Evolutionary conservation across 345 rosid genomes (phyloP).

Genomic region (Eutrema japonicum): DNA sequence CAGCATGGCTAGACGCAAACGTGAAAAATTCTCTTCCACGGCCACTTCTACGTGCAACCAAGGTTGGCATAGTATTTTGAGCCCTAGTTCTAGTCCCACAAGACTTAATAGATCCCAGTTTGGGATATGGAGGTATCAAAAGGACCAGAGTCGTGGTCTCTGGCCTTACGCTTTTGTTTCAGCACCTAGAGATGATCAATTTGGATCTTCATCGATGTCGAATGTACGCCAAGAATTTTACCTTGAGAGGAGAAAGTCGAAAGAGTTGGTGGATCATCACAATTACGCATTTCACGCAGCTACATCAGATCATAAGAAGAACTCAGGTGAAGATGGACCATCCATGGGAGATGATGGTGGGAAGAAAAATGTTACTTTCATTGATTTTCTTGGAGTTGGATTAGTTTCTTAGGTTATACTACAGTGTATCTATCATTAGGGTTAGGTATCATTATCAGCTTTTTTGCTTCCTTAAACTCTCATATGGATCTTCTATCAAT

Average conservation of each 20-base stretch:
- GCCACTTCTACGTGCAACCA: conserved; percentile 28
- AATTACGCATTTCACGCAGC: conserved; percentile 16
- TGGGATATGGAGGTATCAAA: conserved; percentile 45
- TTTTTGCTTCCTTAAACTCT: conserved; percentile 40
- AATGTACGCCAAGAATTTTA: conserved; percentile 8
- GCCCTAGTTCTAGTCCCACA: conserved; percentile 36
- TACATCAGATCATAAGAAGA: conserved; percentile 20
- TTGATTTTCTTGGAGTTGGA: conserved; percentile 72
- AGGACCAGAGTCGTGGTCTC: conserved; percentile 17
- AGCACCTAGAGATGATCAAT: conserved; percentile 16
- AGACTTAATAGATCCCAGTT: conserved; percentile 39
- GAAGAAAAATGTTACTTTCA: conserved; percentile 48
- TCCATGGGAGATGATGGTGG: conserved; percentile 35
- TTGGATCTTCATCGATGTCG: conserved; percentile 40
- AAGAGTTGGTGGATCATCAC: conserved; percentile 23
- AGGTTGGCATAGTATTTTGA: conserved; percentile 24
- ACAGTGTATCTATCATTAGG: conserved; percentile 42
- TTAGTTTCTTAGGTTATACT: conserved; percentile 41
- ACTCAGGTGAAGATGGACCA: conserved; percentile 34
- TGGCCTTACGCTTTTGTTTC: conserved; percentile 38
- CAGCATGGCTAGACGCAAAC: conserved; percentile 62
- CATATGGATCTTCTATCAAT: conserved; percentile 32
- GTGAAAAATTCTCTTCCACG: conserved; percentile 49
- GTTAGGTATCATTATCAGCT: conserved; percentile 44
- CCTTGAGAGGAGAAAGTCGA: conserved; percentile 28